Evolutionary conservation across 2,329 filamentous ascomycete species (phyloP).

Genomic region (Myotisia sp.): DNA sequence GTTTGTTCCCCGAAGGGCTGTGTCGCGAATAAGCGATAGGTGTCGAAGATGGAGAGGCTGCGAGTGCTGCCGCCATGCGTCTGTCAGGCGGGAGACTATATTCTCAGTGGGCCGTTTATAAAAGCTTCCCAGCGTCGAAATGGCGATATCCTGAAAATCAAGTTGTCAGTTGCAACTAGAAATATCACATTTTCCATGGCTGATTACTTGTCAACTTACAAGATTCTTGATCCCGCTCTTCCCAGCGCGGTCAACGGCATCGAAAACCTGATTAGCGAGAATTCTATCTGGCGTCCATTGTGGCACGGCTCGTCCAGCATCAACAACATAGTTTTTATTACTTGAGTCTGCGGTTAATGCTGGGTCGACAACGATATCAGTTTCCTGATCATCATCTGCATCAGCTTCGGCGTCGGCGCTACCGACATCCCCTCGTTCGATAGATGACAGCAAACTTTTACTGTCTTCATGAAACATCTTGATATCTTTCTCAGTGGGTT

Average conservation of each 20-base stretch:
- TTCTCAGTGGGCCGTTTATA: constrained; percentile 43
- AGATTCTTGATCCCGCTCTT: constrained; percentile 36
- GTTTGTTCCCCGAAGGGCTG: constrained; percentile 32
- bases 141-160: constrained; percentile 26
- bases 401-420: constrained; percentile 22
- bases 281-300: constrained; percentile 42
- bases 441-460: constrained; percentile 16
- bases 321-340: constrained; percentile 16
- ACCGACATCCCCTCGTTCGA: constrained; percentile 18
- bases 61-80: constrained; percentile 43
- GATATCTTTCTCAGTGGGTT: constrained; percentile 27
- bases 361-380: constrained; percentile 13
- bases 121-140: constrained; percentile 35
- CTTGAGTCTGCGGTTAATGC: constrained; percentile 3
- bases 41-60: constrained; percentile 45
- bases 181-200: background rate
- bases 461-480: constrained; percentile 28
- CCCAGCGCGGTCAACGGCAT: constrained; percentile 35
- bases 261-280: constrained; percentile 39
- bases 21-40: constrained; percentile 42
- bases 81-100: constrained; percentile 38
- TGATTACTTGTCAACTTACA: constrained; percentile 16
- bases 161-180: constrained; percentile 6
- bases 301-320: constrained; percentile 30
- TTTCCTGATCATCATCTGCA: constrained; percentile 19